These are phyloP conservation scores for Buddleja alternifolia DNA, from an alignment of 257 asterid species.

Conservation along the genomic window DNA sequence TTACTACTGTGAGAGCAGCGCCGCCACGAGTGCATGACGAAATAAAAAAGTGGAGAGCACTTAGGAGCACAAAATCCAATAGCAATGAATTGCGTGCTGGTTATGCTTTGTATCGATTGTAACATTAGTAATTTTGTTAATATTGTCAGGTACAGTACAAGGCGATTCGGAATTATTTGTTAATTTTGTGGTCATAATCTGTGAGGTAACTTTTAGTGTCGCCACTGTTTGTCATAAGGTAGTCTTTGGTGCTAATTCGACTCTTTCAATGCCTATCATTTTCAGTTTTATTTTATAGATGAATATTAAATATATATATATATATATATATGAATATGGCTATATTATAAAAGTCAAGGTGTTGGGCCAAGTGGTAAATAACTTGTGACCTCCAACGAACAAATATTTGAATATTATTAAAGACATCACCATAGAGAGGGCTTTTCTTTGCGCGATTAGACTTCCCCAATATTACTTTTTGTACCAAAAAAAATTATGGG, in stretches of 20 bases:
- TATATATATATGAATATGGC: no score
- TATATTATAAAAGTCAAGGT: no score
- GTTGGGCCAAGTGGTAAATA: no score
- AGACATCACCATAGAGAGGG: no score
- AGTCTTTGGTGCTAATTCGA: slow-evolving; percentile 11
- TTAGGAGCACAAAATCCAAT: slow-evolving; percentile 26
- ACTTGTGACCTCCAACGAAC: no score
- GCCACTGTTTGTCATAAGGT: slow-evolving; percentile 35
- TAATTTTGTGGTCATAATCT: slow-evolving; percentile 30
- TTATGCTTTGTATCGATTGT: not conserved
- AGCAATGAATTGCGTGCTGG: slow-evolving; percentile 34
- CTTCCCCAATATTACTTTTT: no score
- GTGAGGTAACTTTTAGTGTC: slow-evolving; percentile 26
- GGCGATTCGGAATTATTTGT: no score
- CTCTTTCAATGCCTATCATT: not conserved
- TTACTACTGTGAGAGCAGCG: slow-evolving; percentile 31
- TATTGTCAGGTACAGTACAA: not conserved
- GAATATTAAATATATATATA: no score
- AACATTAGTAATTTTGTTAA: not conserved
- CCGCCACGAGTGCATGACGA: slow-evolving; percentile 38
- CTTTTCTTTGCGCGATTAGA: no score
- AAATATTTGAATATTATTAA: no score
- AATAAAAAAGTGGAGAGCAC: slow-evolving; percentile 3
- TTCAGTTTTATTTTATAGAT: not conserved
- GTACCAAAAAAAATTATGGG: no score